These are phyloP conservation scores for Cotoneaster glaucophyllus DNA, from an alignment of 306 rosid genomes.

Conservation along the genomic window DNA sequence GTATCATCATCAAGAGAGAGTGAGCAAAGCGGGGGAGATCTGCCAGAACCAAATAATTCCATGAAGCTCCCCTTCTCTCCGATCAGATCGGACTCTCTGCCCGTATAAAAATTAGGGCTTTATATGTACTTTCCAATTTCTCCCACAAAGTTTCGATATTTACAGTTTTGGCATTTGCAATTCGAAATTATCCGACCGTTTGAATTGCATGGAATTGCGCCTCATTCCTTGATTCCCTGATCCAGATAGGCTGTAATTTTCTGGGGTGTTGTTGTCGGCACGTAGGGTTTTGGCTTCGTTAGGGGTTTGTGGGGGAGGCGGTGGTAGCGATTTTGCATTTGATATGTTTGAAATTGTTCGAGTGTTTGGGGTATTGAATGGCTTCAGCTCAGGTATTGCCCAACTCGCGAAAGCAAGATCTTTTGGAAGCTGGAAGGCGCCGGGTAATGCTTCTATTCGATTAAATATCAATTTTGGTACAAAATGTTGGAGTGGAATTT, in stretches of 20 bases:
- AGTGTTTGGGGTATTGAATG: conserved; percentile 37
- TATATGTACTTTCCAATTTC: neutral
- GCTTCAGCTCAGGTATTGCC: conserved; percentile 96
- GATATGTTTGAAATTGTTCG: conserved; percentile 8
- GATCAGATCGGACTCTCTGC: conserved; percentile 57
- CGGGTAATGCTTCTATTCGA: conserved; percentile 50
- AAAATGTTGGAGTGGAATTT: conserved; percentile 2
- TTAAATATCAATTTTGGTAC: neutral
- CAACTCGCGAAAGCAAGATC: conserved; percentile 66
- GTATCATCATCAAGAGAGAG: neutral
- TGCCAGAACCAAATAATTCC: conserved; percentile 20
- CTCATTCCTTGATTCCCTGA: conserved; percentile 23
- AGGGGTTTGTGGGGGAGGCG: conserved; percentile 14
- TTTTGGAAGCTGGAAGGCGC: conserved; percentile 93
- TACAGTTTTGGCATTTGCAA: neutral
- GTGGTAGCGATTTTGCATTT: conserved; percentile 7
- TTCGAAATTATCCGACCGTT: conserved; percentile 26
- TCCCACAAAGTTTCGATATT: neutral
- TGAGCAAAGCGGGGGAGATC: conserved; percentile 21
- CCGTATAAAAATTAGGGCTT: conserved; percentile 19
- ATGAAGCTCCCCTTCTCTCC: conserved; percentile 30
- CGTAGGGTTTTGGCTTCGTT: conserved; percentile 6
- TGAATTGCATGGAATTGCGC: conserved; percentile 12
- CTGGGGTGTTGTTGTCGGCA: neutral
- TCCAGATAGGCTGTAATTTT: conserved; percentile 10